A percentile compares a stretch with the other conserved stretches of the same genome.
Evolutionary conservation across 176 grass and related monocot genomes (phyloP).

Genomic region (barley (Hordeum vulgare)): DNA sequence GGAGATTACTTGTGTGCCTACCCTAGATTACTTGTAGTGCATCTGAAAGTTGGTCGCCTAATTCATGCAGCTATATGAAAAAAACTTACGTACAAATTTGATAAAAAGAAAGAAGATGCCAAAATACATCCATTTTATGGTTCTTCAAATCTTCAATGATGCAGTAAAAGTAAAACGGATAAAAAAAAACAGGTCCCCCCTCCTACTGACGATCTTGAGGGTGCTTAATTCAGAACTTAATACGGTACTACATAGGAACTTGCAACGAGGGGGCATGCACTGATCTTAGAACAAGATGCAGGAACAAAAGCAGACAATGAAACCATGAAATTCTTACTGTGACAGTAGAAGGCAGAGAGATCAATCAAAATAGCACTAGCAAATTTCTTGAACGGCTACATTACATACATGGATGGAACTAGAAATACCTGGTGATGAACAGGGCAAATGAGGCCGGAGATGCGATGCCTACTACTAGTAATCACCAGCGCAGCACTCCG

Average conservation of each 20-base stretch:
- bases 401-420: neutral
- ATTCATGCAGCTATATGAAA: neutral
- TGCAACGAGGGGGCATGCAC: neutral
- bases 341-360: neutral
- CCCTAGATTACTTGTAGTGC: neutral
- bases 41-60: neutral
- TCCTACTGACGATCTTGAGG: neutral
- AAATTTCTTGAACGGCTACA: neutral
- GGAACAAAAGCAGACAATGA: neutral
- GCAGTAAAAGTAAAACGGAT: neutral
- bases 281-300: neutral
- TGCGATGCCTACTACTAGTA: constrained; percentile 2
- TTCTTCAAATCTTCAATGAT: neutral
- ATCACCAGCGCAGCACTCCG: constrained; percentile 33
- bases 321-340: neutral
- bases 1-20: neutral
- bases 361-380: neutral
- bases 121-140: neutral
- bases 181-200: neutral
- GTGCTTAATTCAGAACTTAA: neutral
- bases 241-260: neutral
- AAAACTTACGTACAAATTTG: neutral
- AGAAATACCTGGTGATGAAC: constrained; percentile 20
- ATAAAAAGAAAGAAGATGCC: neutral
- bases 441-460: constrained; percentile 8